Evolutionary conservation across 2,329 filamentous ascomycete genomes (phyloP).

Genomic region (Paramyrothecium roridum): DNA sequence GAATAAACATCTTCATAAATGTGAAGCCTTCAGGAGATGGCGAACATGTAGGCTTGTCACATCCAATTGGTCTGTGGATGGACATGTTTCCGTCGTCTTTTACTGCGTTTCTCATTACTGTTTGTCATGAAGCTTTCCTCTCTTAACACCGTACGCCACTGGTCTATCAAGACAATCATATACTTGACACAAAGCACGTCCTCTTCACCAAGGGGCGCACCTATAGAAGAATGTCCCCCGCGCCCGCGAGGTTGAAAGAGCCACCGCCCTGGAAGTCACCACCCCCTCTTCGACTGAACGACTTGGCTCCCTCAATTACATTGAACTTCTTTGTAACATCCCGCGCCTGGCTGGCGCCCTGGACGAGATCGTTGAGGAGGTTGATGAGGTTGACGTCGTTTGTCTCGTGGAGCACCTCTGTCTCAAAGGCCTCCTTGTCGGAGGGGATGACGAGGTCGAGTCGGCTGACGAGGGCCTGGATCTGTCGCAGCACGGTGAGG

Average conservation of each 20-base stretch:
- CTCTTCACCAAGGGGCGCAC: not conserved
- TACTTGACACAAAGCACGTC: too few species aligned
- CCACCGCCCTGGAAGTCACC: conserved; percentile 16
- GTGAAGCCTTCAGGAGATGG: too few species aligned
- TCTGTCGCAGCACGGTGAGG: conserved; percentile 77
- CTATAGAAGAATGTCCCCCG: conserved; percentile 29
- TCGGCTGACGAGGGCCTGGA: conserved; percentile 80
- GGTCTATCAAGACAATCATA: conserved; percentile 15
- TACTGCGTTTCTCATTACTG: too few species aligned
- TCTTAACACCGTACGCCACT: conserved; percentile 15
- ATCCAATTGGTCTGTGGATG: too few species aligned
- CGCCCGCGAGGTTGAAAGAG: conserved; percentile 19
- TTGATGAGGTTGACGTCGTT: conserved; percentile 81
- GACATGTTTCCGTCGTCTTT: too few species aligned
- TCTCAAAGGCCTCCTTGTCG: conserved; percentile 60
- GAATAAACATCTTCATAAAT: too few species aligned
- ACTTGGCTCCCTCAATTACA: conserved; percentile 46
- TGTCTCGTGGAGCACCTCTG: conserved; percentile 71
- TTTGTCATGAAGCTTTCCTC: too few species aligned
- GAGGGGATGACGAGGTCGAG: conserved; percentile 78
- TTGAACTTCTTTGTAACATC: conserved; percentile 74
- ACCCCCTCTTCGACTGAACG: conserved; percentile 12
- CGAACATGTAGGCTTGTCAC: too few species aligned
- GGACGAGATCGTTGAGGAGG: conserved; percentile 72
- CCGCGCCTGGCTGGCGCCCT: conserved; percentile 67